Evolutionary conservation across 257 asterid species (phyloP).

Genomic region (Datura wrightii): DNA sequence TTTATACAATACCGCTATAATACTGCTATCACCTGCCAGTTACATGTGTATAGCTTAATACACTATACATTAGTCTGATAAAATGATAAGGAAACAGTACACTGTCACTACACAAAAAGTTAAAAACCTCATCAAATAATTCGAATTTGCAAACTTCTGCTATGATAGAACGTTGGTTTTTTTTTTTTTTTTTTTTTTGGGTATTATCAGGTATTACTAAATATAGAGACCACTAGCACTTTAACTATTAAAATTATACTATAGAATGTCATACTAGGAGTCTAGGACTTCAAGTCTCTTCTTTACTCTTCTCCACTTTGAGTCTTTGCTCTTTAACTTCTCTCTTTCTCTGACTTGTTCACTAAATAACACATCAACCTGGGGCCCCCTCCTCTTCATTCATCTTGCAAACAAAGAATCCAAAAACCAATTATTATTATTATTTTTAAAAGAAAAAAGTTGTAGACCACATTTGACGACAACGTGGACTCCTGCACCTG

Average conservation of each 20-base stretch:
- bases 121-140: neutral
- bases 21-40: neutral
- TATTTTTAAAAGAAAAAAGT: neutral
- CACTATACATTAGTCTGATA: neutral
- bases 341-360: slow-evolving; percentile 26
- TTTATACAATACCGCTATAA: too few relatives aligned
- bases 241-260: too few relatives aligned
- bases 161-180: neutral
- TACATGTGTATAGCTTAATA: neutral
- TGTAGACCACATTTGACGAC: slow-evolving; percentile 46
- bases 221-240: too few relatives aligned
- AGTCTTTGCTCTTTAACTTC: neutral
- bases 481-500: slow-evolving; percentile 53
- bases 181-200: too few relatives aligned
- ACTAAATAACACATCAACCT: neutral
- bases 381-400: slow-evolving; percentile 22
- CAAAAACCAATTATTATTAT: neutral
- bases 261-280: too few relatives aligned
- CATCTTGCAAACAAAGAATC: slow-evolving; percentile 36
- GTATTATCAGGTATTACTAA: too few relatives aligned
- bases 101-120: neutral
- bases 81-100: neutral
- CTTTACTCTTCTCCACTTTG: slow-evolving; percentile 28
- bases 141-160: neutral
- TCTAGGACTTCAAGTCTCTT: neutral